Evolutionary conservation across 345 rosid species (phyloP), one percentile per base, ranked within the genome.

Genomic region (Aethionema arabicum): DNA sequence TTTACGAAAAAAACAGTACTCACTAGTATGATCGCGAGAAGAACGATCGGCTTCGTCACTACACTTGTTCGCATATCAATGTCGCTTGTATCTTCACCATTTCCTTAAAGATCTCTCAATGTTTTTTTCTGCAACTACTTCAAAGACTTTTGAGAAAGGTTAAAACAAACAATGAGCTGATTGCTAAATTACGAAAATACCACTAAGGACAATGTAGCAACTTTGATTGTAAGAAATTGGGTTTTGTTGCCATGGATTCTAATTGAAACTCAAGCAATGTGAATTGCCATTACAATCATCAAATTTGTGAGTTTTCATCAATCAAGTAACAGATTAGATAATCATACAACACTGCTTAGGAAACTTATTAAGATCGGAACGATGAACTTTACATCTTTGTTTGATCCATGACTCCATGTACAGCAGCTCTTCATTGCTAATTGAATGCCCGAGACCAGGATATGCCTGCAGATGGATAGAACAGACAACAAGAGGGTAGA

Each of bases 351-450:
- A 33, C 42, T 4, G 38, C 38, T 35, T 35, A 35, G 38, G 38
- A 4, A 37, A 37, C 7, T 10, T 6, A 37, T 10, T 6, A 37
- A 10, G 8, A 37, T 6, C 7, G 40, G 40, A 39, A 72, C 0
- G 84, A 82, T 14, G 86, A 77, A 76, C 72, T 70, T 67, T 57
- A 68, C 67, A 88, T 49, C 6, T 85, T 53, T 73, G 37, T 72
- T 79, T 86, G 77, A 86, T 84, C 95, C 89, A 89, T 41, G 86
- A 78, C 73, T 80, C 86, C 21, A 84, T 74, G 76, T 76, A 61
- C 57, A 3, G 59, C 57, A 84, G 77, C 80, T 82, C 91, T 56
- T 74, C 78, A 2, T 74, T 52, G 83, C 59, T 75, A 62, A 84
- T 77, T 30, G 87, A 78, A 63, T 88, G 93, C 41, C 70, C 83